A percentile compares a stretch with the other conserved stretches of the same genome.
phyloP scores from a whole-genome alignment of 352 stramenopile species.

The Globisporangium camurandrum region DNA sequence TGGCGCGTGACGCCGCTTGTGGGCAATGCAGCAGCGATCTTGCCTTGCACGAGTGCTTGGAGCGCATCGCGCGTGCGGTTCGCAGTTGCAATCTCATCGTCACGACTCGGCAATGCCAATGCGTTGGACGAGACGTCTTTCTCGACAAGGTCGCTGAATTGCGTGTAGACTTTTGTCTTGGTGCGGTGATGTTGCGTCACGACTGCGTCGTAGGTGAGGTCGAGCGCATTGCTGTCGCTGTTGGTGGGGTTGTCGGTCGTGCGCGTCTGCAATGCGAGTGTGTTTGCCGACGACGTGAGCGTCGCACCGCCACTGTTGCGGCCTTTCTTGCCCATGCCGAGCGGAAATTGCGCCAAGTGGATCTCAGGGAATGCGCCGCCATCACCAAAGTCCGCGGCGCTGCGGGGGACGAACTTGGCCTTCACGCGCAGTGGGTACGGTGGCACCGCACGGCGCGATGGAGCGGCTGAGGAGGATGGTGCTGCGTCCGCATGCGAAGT shows the following conservation, averaged over 20 bases:
- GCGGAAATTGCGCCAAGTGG: conserved; percentile 95
- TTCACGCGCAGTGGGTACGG: conserved; percentile 48
- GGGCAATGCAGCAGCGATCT: conserved; percentile 84
- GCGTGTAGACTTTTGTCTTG: conserved; percentile 93
- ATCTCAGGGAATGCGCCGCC: conserved; percentile 98
- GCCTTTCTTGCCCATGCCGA: conserved; percentile 92
- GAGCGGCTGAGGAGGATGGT: neutral
- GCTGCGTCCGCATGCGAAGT: conserved; percentile 2
- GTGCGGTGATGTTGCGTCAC: conserved; percentile 94
- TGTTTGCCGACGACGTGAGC: conserved; percentile 7
- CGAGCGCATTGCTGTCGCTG: too few species aligned
- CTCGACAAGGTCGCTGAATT: conserved; percentile 90
- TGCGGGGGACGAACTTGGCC: conserved; percentile 58
- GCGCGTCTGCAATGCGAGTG: conserved; percentile 91
- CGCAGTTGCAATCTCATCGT: conserved; percentile 68
- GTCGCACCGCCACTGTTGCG: neutral
- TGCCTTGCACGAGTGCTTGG: conserved; percentile 83
- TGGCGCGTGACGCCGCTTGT: conserved; percentile 79
- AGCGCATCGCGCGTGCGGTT: conserved; percentile 82
- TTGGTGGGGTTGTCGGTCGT: conserved; percentile 79
- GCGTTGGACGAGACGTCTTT: conserved; percentile 63
- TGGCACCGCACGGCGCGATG: conserved; percentile 16
- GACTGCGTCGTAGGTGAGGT: conserved; percentile 98
- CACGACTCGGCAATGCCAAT: conserved; percentile 31
- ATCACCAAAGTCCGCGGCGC: conserved; percentile 92